Conservation (phyloP, 192 early-diverging fungal species). For the Rhizophagus sp. region DNA sequence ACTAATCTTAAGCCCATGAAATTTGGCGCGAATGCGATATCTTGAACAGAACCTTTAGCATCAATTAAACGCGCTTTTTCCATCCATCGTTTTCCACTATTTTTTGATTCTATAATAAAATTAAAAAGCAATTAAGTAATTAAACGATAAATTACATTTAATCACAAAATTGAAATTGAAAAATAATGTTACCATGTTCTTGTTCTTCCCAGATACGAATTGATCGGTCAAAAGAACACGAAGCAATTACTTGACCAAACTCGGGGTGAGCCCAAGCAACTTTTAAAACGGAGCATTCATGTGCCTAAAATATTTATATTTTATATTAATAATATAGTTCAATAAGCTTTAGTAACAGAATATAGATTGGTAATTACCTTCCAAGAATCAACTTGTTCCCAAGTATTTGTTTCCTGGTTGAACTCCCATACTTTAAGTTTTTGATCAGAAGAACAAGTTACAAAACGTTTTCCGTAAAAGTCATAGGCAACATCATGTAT, state of each 20-base stretch:
- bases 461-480: constrained; percentile 88
- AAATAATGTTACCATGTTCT: constrained; percentile 51
- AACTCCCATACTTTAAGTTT: constrained; percentile 94
- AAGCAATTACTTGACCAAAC: constrained; percentile 88
- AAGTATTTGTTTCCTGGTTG: constrained; percentile 62
- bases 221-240: constrained; percentile 89
- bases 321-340: not conserved
- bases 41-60: constrained; percentile 72
- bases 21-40: constrained; percentile 89
- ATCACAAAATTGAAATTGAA: not conserved
- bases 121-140: not conserved
- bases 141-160: not conserved
- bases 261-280: constrained; percentile 98
- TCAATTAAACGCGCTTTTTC: constrained; percentile 63
- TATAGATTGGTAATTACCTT: constrained; percentile 48
- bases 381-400: constrained; percentile 81
- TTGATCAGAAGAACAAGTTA: constrained; percentile 90
- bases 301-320: constrained; percentile 50
- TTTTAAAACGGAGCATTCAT: constrained; percentile 84
- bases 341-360: not conserved
- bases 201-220: constrained; percentile 93
- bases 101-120: constrained; percentile 43
- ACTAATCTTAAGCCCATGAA: constrained; percentile 78
- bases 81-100: constrained; percentile 71
- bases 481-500: constrained; percentile 92